Conservation (phyloP, 2,329 filamentous ascomycete species). For the Pseudogymnoascus sp. region DNA sequence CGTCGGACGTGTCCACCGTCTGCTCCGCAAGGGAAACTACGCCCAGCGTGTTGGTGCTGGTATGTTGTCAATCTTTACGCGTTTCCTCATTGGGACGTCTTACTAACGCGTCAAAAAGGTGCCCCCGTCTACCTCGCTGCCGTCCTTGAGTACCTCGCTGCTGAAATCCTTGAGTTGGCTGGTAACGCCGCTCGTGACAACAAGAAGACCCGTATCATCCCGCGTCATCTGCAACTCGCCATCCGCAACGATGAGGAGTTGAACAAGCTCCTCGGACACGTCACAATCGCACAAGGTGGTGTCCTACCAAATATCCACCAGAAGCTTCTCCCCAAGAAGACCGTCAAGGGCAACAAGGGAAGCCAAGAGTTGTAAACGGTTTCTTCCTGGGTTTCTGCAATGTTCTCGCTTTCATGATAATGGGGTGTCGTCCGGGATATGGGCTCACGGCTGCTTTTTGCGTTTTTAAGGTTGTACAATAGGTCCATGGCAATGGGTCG, state of each 20-base stretch:
- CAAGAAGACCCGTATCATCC: slow-evolving; percentile 99
- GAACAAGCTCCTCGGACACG: slow-evolving; percentile 96
- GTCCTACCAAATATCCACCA: slow-evolving; percentile 95
- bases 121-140: slow-evolving; percentile 95
- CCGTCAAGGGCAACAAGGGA: slow-evolving; percentile 69
- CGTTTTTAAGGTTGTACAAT: slow-evolving; percentile 63
- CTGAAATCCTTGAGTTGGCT: slow-evolving; percentile 97
- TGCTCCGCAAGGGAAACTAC: slow-evolving; percentile 98
- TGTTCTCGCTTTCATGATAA: slow-evolving; percentile 57
- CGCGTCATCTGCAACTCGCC: slow-evolving; percentile 95
- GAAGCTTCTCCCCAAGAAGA: slow-evolving; percentile 99
- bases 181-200: slow-evolving; percentile 98
- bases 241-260: slow-evolving; percentile 99
- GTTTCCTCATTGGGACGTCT: slow-evolving; percentile 12
- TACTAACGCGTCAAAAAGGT: slow-evolving; percentile 37
- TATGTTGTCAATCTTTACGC: slow-evolving; percentile 31
- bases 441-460: slow-evolving; percentile 61
- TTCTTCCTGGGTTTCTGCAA: slow-evolving; percentile 48
- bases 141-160: slow-evolving; percentile 96
- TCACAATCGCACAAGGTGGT: slow-evolving; percentile 96
- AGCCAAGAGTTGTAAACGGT: slow-evolving; percentile 85
- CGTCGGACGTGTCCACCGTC: slow-evolving; percentile 98
- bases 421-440: slow-evolving; percentile 66
- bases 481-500: slow-evolving; percentile 51
- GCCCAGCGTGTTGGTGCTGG: slow-evolving; percentile 98